Base-by-base conservation (phyloP, 148 eudicot genomes). In the Rhododendron kiyosumense region DNA sequence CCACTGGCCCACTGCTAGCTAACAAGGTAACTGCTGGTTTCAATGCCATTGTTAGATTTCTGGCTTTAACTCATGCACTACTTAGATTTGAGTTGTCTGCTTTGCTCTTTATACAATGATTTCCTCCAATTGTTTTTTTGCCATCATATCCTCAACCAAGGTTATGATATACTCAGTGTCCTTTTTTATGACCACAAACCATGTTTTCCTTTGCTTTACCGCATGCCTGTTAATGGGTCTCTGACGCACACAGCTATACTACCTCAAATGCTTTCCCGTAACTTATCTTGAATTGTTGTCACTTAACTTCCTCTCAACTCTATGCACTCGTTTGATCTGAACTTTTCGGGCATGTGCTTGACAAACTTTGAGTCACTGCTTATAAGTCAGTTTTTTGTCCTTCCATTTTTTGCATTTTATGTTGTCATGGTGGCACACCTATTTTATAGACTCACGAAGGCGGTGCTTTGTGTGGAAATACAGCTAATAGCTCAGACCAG, bases 401-500 rank as follows among this genome's bases (percentile, higher is more conserved):
- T 54, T 54, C 61, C 83, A 48, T 69, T 83, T 79, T 8, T 38
- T 32, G 41, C 20, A 17, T 54, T 32, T 54, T 24, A 43, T 69
- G 22, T 22, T 54, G 14, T 51, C 12, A 45, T 81, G 45, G 51
- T 88, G 59, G 20, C 63, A 9, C 79, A n/a, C 45, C 52, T 69
- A 81, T 26, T 81, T 85, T 45, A 65, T 69, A 3, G 38, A 67
- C 85, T 83, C 38, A 26, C 38, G 5, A 67, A 43, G 52, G 17
- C 67, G 45, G 3, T 69, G 41, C 43, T 38, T 43, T 54, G 32
- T 88, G 48, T 28, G 76, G 69, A 83, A 85, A 78, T 93, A 92
- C 94, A 97, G 99, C 98, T 76, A 93, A 89, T 92, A 89, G 87
- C 86, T 90, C 95, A 49, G 89, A 91, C 86, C 93, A 97, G 81